Conservation (phyloP, 331 rosid genomes). For the Dryas integrifolia region DNA sequence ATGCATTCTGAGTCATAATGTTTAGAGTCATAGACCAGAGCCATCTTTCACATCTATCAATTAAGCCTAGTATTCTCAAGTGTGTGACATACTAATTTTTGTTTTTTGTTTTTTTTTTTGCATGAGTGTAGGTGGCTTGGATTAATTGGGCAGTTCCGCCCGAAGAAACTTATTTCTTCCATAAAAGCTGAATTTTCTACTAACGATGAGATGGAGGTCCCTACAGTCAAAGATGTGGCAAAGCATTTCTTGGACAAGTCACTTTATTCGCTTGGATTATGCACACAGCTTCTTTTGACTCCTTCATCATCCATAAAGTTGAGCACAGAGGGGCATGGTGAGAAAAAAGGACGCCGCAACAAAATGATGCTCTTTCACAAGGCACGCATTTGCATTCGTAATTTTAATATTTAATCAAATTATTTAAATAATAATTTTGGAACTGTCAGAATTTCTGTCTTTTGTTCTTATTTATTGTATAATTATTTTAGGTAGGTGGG, state of each 20-base stretch:
- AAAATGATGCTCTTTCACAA: conserved; percentile 59
- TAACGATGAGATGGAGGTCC: conserved; percentile 43
- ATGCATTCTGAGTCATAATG: conserved; percentile 15
- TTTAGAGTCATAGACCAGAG: not conserved
- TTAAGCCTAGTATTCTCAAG: not conserved
- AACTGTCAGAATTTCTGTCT: conserved; percentile 3
- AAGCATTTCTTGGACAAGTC: conserved; percentile 69
- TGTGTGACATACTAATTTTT: conserved; percentile 19
- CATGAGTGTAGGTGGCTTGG: conserved; percentile 72
- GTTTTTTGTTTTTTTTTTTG: not conserved
- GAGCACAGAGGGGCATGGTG: conserved; percentile 68
- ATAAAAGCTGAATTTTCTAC: conserved; percentile 58
- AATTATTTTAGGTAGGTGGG: not conserved
- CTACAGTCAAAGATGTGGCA: conserved; percentile 64
- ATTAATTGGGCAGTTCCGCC: conserved; percentile 78
- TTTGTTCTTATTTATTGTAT: not conserved
- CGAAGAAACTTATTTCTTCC: conserved; percentile 61
- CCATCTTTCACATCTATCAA: not conserved
- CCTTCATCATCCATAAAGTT: conserved; percentile 50
- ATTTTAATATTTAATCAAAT: not conserved
- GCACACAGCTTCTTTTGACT: conserved; percentile 50
- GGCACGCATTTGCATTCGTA: conserved; percentile 38
- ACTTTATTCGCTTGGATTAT: conserved; percentile 60
- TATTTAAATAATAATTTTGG: conserved; percentile 8
- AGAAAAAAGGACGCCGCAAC: conserved; percentile 57